These are phyloP conservation scores for Aspergillus floridensis DNA, from an alignment of 2,329 filamentous ascomycete species.

Conservation along the genomic window DNA sequence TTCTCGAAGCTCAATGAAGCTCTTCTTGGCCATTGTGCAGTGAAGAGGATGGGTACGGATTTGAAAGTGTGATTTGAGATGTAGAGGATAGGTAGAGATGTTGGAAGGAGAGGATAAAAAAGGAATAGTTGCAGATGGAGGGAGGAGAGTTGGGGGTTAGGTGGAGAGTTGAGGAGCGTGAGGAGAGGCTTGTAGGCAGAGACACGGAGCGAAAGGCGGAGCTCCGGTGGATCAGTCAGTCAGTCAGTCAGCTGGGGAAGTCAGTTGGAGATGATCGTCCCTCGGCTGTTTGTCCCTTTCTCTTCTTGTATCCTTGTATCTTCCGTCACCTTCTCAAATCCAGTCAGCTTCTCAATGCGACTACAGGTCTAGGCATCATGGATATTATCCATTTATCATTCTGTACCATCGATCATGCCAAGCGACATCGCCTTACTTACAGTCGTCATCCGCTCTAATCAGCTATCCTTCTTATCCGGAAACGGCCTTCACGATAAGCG, in stretches of 20 bases:
- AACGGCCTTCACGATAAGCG: background rate
- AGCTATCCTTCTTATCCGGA: background rate
- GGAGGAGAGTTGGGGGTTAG: background rate
- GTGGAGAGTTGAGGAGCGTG: background rate
- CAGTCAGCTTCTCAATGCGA: too few species aligned
- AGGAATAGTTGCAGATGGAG: background rate
- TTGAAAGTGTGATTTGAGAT: background rate
- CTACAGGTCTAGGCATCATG: too few species aligned
- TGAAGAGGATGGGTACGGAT: background rate
- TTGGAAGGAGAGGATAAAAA: background rate
- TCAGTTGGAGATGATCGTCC: background rate
- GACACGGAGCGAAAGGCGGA: background rate
- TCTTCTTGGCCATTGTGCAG: constrained; percentile 34
- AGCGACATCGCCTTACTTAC: too few species aligned
- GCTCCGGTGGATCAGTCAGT: background rate
- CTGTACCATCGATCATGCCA: too few species aligned
- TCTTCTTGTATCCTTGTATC: background rate
- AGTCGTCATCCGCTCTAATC: too few species aligned
- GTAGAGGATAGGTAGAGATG: background rate
- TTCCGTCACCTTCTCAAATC: too few species aligned
- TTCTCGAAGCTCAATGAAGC: constrained; percentile 26
- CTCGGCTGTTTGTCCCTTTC: background rate
- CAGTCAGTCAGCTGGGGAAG: constrained; percentile 2
- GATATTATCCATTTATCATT: too few species aligned
- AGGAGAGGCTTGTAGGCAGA: constrained; percentile 4